A percentile compares a stretch with the other conserved stretches of the same genome.
phyloP scores from a whole-genome alignment of 345 rosid genomes.

The Citrus inodora region DNA sequence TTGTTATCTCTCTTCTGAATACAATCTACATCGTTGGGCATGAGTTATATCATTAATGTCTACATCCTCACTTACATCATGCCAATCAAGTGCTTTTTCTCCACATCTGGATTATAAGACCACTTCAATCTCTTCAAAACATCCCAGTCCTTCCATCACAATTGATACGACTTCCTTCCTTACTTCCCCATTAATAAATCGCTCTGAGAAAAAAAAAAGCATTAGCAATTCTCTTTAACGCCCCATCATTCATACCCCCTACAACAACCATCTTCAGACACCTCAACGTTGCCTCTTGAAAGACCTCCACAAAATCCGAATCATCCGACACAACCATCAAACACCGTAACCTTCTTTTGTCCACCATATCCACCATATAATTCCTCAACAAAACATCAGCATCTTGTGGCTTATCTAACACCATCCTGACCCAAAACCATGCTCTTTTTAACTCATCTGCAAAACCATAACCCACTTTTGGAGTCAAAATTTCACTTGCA shows the following conservation, averaged over 20 bases:
- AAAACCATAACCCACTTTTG: conserved; percentile 63
- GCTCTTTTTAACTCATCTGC: conserved; percentile 72
- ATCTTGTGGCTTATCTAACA: conserved; percentile 67
- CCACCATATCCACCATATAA: conserved; percentile 72
- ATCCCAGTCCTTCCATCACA: conserved; percentile 31
- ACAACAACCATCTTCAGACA: conserved; percentile 68
- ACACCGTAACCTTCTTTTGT: conserved; percentile 62
- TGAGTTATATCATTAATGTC: conserved; percentile 22
- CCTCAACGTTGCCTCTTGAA: conserved; percentile 68
- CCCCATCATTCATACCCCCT: conserved; percentile 19
- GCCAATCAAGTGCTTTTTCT: conserved; percentile 24
- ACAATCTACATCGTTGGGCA: conserved; percentile 16
- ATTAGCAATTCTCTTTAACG: conserved; percentile 71
- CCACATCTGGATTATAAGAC: conserved; percentile 7
- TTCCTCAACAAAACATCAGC: conserved; percentile 63
- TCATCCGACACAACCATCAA: conserved; percentile 76
- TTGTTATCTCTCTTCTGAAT: conserved; percentile 26
- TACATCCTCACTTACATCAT: neutral
- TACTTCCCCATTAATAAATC: conserved; percentile 75
- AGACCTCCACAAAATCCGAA: conserved; percentile 60
- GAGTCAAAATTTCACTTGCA: conserved; percentile 49
- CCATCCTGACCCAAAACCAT: conserved; percentile 60
- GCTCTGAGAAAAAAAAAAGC: conserved; percentile 69
- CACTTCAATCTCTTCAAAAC: conserved; percentile 35
- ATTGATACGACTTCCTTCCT: conserved; percentile 64